Evolutionary conservation across 2,329 filamentous ascomycete genomes (phyloP).

Genomic region (Talaromyces sp.): DNA sequence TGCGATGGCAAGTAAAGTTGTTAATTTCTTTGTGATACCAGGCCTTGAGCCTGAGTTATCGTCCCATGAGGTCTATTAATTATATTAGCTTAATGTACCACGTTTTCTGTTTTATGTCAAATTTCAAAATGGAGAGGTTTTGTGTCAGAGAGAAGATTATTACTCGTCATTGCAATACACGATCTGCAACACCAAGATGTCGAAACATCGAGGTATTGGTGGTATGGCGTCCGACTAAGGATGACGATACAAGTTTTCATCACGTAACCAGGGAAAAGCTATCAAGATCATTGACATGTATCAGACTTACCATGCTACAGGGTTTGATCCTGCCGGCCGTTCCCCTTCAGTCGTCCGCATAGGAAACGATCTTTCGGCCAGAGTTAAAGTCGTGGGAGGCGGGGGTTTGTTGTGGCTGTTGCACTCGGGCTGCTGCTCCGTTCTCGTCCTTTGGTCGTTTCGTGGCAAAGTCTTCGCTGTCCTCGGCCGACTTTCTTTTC

Average conservation of each 20-base stretch:
- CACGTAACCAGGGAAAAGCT: constrained; percentile 45
- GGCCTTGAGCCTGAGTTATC: background rate
- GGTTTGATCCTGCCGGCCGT: background rate
- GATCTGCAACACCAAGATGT: constrained; percentile 23
- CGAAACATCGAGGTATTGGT: constrained; percentile 20
- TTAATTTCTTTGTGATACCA: background rate
- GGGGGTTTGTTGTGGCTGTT: background rate
- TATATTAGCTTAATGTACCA: background rate
- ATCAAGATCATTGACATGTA: background rate
- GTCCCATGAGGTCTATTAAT: background rate
- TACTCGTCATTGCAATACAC: constrained; percentile 39
- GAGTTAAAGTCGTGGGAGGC: constrained; percentile 2
- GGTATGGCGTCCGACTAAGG: constrained; percentile 74
- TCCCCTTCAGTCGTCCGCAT: constrained; percentile 28
- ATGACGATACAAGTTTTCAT: constrained; percentile 95
- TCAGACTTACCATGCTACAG: background rate
- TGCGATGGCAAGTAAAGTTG: background rate
- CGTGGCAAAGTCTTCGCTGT: background rate
- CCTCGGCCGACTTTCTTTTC: background rate
- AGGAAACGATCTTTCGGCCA: constrained; percentile 33
- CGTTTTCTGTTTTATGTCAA: background rate
- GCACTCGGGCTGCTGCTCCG: background rate
- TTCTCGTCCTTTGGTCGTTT: background rate
- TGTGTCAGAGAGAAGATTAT: constrained; percentile 45
- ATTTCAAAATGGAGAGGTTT: background rate